Conservation (phyloP, 228 moss, liverwort and hornwort species). For the Sphagnum fallax region DNA sequence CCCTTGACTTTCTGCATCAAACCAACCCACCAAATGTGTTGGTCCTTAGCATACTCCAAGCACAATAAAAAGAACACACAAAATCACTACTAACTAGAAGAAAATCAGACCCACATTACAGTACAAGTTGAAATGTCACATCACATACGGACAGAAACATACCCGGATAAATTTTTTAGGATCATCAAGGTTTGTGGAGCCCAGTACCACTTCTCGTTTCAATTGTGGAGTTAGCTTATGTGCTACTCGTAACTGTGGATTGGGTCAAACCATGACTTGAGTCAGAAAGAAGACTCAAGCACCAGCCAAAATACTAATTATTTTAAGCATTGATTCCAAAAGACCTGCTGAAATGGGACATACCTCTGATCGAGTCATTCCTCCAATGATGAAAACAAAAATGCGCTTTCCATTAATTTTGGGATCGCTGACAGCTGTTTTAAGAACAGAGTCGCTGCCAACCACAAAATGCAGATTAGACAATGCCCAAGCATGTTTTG, state of each 20-base stretch:
- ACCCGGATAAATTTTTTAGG: conserved; percentile 89
- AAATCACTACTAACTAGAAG: not conserved
- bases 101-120: not conserved
- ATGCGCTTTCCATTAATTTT: conserved; percentile 73
- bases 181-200: conserved; percentile 78
- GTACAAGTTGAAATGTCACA: conserved; percentile 4
- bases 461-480: no score
- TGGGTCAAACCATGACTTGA: conserved; percentile 6
- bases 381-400: conserved; percentile 93
- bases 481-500: no score
- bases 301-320: not conserved
- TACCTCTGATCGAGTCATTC: conserved; percentile 98
- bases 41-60: not conserved
- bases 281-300: conserved; percentile 8
- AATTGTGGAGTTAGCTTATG: conserved; percentile 90
- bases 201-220: conserved; percentile 89
- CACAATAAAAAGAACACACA: not conserved
- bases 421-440: conserved; percentile 33
- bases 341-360: conserved; percentile 13
- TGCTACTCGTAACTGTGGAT: conserved; percentile 85
- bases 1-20: conserved; percentile 50
- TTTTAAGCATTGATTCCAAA: conserved; percentile 26
- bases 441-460: conserved; percentile 46
- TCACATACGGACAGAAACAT: conserved; percentile 8
- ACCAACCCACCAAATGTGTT: conserved; percentile 1